Evolutionary conservation across 2,329 filamentous ascomycete genomes (phyloP), one percentile per base, ranked within the genome.

Genomic region (Chlorencoelia australis): DNA sequence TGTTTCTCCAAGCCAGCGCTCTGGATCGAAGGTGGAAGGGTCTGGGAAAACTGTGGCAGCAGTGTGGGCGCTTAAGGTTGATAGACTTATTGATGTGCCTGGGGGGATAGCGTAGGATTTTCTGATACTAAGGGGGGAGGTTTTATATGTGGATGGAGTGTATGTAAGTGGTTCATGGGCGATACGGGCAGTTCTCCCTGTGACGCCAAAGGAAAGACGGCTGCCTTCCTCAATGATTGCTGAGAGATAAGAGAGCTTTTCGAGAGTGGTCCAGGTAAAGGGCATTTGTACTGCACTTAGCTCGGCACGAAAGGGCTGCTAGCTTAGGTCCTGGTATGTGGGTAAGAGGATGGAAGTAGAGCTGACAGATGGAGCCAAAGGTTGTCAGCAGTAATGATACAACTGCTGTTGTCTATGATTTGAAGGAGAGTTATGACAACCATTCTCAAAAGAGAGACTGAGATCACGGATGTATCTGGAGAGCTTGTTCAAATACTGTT

Each of bases 1-100:
- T 2, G 30, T 56, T 1, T 52, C 52, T n/a, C 56, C 57, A 3
- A 63, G 39, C 61, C 60, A 67, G 4, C 64, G 49, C 29, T 63
- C 58, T 1, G 62, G 61, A 4, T 54, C 34, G 13, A 47, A 53
- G 1, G 30, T 24, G 25, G 40, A 42, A 6, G 45, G 35, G 9
- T 58, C 45, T 1, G 35, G 29, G 31, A 51, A 59, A 37, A 60
- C 52, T 7, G 46, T 43, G 10, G 45, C 14, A 0, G 53, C 55
- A 28, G 56, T 57, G 30, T 60, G 51, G 2, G 42, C 33, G 14
- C 39, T 34, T n/a, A 45, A 27, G 14, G 35, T 40, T 10, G 39
- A 42, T 26, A 43, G 45, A 22, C 29, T 43, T 13, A 45, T 17
- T n/a, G 39, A 40, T n/a, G 39, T 49, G 9, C 41, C 43, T 1